These are phyloP conservation scores for Isoetes engelmannii DNA, from an alignment of 83 land plant species.

Conservation along the genomic window DNA sequence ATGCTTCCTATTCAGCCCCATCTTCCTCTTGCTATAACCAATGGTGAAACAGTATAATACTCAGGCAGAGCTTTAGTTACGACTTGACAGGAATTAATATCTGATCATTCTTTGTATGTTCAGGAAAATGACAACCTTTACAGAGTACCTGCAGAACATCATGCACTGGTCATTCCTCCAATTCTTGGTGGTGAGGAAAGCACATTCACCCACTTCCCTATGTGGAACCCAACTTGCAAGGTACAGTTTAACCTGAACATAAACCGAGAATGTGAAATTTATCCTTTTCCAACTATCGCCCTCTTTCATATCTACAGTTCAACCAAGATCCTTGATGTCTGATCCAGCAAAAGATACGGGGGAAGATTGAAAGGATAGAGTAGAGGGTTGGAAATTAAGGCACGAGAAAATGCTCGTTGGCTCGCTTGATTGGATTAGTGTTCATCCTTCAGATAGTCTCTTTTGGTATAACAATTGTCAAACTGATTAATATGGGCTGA, in stretches of 20 bases:
- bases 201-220: conserved; percentile 59
- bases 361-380: conserved; percentile 26
- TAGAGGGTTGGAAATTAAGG: conserved; percentile 23
- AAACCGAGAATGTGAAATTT: neutral
- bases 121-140: neutral
- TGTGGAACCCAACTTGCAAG: conserved; percentile 40
- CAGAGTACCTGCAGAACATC: conserved; percentile 25
- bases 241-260: conserved; percentile 5
- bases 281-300: neutral
- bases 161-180: conserved; percentile 38
- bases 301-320: conserved; percentile 11
- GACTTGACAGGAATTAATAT: too few species aligned
- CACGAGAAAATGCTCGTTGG: conserved; percentile 29
- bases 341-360: conserved; percentile 26
- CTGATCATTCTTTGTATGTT: neutral
- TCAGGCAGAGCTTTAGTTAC: too few species aligned
- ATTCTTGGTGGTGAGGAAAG: conserved; percentile 51
- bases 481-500: too few species aligned
- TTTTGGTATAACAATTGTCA: too few species aligned
- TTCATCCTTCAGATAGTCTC: too few species aligned
- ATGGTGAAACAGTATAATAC: neutral
- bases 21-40: conserved; percentile 29
- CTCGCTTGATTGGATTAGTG: too few species aligned
- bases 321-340: conserved; percentile 20
- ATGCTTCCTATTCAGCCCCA: conserved; percentile 33